Conservation (phyloP, 441 rosid species). For the Aleurites moluccanus region DNA sequence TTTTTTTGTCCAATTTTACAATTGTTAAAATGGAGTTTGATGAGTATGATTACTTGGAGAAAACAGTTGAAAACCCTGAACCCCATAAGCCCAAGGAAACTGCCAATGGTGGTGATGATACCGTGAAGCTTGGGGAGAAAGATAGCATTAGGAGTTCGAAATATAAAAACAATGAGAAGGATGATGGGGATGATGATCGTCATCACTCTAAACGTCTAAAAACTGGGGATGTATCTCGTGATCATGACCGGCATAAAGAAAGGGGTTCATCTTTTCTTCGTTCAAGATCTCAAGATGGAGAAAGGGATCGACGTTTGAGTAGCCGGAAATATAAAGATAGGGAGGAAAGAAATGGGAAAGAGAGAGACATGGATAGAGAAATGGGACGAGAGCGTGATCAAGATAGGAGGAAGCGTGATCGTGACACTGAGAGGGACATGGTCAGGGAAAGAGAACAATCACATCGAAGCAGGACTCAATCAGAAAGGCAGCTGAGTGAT, state of each 20-base stretch:
- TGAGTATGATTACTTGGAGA: conserved; percentile 95
- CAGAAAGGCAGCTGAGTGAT: conserved; percentile 60
- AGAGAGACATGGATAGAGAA: conserved; percentile 48
- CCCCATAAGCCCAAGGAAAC: conserved; percentile 45
- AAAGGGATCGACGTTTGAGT: conserved; percentile 27
- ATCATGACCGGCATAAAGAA: conserved; percentile 41
- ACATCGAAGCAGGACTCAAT: conserved; percentile 57
- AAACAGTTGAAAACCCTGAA: conserved; percentile 79
- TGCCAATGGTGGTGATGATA: conserved; percentile 56
- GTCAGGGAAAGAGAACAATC: conserved; percentile 55
- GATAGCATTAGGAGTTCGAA: conserved; percentile 54
- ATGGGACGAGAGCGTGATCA: conserved; percentile 8
- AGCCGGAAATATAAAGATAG: conserved; percentile 44
- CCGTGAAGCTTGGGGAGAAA: conserved; percentile 44
- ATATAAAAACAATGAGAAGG: conserved; percentile 54
- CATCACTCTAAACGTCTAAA: conserved; percentile 56
- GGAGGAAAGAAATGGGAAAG: conserved; percentile 44
- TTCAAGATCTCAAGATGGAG: conserved; percentile 48
- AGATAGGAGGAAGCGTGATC: conserved; percentile 40
- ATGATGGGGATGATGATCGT: conserved; percentile 34
- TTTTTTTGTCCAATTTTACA: neutral
- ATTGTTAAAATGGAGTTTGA: conserved; percentile 73
- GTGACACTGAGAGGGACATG: conserved; percentile 36
- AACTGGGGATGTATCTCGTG: conserved; percentile 48
- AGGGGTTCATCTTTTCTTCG: conserved; percentile 51